phyloP scores from a whole-genome alignment of 2,329 filamentous ascomycete genomes.

The Bipolaris oryzae region DNA sequence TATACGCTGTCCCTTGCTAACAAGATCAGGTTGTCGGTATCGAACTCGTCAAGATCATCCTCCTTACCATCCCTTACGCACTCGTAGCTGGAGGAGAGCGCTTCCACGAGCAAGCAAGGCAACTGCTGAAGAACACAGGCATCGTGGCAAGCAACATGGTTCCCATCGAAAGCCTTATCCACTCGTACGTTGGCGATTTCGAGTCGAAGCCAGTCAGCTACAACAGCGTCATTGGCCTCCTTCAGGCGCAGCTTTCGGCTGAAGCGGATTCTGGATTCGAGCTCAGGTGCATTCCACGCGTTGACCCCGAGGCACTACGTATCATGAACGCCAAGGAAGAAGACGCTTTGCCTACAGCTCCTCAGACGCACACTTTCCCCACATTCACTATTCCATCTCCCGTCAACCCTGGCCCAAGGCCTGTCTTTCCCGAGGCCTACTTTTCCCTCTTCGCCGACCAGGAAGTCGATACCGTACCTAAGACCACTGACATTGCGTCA shows the following conservation, averaged over 20 bases:
- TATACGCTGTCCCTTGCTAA: slow-evolving; percentile 17
- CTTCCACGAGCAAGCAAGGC: slow-evolving; percentile 70
- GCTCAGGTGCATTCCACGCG: slow-evolving; percentile 67
- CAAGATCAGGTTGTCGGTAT: slow-evolving; percentile 63
- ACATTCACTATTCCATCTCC: slow-evolving; percentile 74
- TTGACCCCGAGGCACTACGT: slow-evolving; percentile 52
- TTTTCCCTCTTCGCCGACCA: slow-evolving; percentile 90
- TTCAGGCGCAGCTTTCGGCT: slow-evolving; percentile 83
- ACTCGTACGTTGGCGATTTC: slow-evolving; percentile 74
- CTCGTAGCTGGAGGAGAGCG: slow-evolving; percentile 53
- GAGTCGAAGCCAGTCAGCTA: slow-evolving; percentile 67
- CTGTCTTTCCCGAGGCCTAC: slow-evolving; percentile 90
- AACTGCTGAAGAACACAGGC: slow-evolving; percentile 90
- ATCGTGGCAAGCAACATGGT: slow-evolving; percentile 91
- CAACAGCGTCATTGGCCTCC: slow-evolving; percentile 76
- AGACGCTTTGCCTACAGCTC: slow-evolving; percentile 56
- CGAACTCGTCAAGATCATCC: slow-evolving; percentile 94
- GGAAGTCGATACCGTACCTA: slow-evolving; percentile 86
- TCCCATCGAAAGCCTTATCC: slow-evolving; percentile 81
- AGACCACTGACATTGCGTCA: slow-evolving; percentile 74
- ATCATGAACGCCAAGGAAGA: slow-evolving; percentile 62
- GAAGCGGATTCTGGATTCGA: slow-evolving; percentile 79
- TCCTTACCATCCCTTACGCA: slow-evolving; percentile 91
- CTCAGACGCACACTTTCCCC: slow-evolving; percentile 78
- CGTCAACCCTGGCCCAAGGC: slow-evolving; percentile 73